Conservation (phyloP, 2,329 filamentous ascomycete species). For the Fusarium buharicum region DNA sequence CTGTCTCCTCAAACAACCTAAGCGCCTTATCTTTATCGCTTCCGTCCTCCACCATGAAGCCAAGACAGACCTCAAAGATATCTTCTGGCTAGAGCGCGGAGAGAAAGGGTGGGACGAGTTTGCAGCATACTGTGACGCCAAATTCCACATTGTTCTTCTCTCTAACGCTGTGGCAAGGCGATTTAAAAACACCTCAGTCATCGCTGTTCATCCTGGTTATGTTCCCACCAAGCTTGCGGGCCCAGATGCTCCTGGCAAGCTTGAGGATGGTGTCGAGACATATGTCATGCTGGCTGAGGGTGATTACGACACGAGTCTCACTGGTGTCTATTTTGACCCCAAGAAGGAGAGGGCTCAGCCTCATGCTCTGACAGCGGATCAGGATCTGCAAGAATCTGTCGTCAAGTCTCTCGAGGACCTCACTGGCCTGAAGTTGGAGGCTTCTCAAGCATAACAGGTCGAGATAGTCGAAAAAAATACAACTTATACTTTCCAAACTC, state of each 20-base stretch:
- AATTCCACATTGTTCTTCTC: too few species aligned
- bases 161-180: too few species aligned
- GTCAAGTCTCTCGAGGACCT: constrained; percentile 31
- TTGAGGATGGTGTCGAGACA: too few species aligned
- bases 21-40: constrained; percentile 32
- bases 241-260: too few species aligned
- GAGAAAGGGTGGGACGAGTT: too few species aligned
- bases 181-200: too few species aligned
- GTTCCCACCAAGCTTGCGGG: too few species aligned
- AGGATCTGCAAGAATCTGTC: constrained; percentile 29
- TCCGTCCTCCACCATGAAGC: constrained; percentile 36
- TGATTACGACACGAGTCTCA: constrained; percentile 19
- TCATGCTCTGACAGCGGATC: constrained; percentile 15
- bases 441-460: not conserved
- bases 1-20: constrained; percentile 32
- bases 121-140: too few species aligned
- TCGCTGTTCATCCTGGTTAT: too few species aligned
- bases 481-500: not conserved
- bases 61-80: too few species aligned
- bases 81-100: too few species aligned
- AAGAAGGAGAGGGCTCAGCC: constrained; percentile 30
- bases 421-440: constrained; percentile 20
- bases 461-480: not conserved
- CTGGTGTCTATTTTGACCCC: constrained; percentile 36
- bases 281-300: too few species aligned